Conservation (phyloP, 768 basidiomycete genomes). For the Phylloporus scabripes region DNA sequence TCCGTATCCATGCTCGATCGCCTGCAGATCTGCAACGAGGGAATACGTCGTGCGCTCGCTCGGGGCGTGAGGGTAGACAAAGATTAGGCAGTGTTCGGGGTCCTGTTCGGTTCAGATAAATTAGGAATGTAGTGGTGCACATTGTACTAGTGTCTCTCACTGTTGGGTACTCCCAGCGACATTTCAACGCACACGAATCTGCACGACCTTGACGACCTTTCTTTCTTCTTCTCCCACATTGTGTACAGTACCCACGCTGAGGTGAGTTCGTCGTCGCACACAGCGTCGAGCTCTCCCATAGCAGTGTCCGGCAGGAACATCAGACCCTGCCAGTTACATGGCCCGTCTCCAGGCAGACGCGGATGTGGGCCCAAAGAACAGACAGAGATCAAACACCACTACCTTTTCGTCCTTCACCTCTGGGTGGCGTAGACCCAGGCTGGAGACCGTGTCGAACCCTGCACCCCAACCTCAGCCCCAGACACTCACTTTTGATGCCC, state of each 20-base stretch:
- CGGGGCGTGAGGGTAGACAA: constrained; percentile 9
- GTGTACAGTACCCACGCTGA: constrained; percentile 1
- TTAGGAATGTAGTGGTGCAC: constrained; percentile 15
- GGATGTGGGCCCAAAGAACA: constrained; percentile 26
- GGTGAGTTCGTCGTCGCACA: constrained; percentile 12
- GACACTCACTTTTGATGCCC: constrained; percentile 37
- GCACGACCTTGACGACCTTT: constrained; percentile 11
- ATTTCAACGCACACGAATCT: constrained; percentile 4
- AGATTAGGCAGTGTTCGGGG: constrained; percentile 20
- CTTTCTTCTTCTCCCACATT: constrained; percentile 6
- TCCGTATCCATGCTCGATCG: constrained; percentile 29
- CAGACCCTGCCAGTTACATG: constrained; percentile 19
- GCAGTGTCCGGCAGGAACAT: constrained; percentile 10
- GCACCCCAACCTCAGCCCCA: constrained; percentile 24
- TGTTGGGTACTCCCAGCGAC: not conserved
- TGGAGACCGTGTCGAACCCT: constrained; percentile 27
- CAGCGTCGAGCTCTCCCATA: constrained; percentile 2
- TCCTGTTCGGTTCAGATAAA: constrained; percentile 14
- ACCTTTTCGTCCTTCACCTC: constrained; percentile 35
- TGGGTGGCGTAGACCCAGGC: constrained; percentile 35
- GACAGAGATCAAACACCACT: constrained; percentile 41
- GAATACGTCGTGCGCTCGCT: constrained; percentile 15
- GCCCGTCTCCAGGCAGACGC: constrained; percentile 30
- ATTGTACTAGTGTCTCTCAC: not conserved
- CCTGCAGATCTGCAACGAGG: constrained; percentile 24